A percentile compares a stretch with the other conserved stretches of the same genome.
These are phyloP conservation scores for Calonectria multiphialidica DNA, from an alignment of 2,329 filamentous ascomycete species.

Conservation along the genomic window DNA sequence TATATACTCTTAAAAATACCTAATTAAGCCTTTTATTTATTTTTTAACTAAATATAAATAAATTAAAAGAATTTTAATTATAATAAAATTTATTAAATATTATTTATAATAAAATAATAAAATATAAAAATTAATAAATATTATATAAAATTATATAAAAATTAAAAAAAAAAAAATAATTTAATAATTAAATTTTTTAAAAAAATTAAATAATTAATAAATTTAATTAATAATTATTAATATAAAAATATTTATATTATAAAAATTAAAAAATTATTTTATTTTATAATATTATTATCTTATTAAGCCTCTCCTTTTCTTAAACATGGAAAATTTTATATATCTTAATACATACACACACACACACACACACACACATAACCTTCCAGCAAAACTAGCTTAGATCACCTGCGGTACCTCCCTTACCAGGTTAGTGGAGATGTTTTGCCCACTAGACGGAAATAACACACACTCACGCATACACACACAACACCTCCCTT, in stretches of 20 bases:
- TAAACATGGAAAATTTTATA: no score
- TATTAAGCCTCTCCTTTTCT: neutral
- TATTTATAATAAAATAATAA: neutral
- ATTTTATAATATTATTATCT: neutral
- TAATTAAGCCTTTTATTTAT: no score
- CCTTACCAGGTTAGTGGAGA: neutral
- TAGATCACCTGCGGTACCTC: no score
- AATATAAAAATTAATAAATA: neutral
- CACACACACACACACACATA: no score
- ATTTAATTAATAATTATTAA: neutral
- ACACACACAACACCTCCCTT: no score
- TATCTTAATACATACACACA: no score
- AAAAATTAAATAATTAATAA: neutral
- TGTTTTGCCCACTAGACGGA: no score
- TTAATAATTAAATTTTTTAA: neutral
- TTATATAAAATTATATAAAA: neutral
- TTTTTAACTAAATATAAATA: no score
- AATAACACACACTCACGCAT: no score
- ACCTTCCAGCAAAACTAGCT: no score
- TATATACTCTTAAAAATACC: no score
- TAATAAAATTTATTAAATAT: neutral
- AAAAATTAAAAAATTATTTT: neutral
- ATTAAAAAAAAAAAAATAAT: neutral
- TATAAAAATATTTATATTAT: neutral
- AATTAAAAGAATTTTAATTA: neutral